Evolutionary conservation across 164 flowering plant species (phyloP).

Genomic region (Euptelea pleiosperma): DNA sequence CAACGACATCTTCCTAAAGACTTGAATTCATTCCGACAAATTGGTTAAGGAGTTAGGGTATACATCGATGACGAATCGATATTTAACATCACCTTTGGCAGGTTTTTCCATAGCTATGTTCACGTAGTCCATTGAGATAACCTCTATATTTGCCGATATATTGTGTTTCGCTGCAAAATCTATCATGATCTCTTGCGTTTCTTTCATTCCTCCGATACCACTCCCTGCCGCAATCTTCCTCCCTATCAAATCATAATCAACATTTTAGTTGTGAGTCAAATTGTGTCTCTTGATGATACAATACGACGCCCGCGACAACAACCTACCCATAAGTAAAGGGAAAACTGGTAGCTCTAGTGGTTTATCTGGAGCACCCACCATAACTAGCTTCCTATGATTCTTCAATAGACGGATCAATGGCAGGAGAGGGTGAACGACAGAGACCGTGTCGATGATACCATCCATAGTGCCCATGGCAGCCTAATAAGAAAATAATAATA

Average conservation of each 20-base stretch:
- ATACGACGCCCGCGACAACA: too few relatives aligned
- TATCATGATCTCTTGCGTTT: conserved; percentile 21
- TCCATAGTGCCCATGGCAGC: too few relatives aligned
- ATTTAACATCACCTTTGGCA: conserved; percentile 8
- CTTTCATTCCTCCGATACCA: conserved; percentile 11
- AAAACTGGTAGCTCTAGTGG: conserved; percentile 40
- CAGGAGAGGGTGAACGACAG: too few relatives aligned
- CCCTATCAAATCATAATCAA: conserved; percentile 4
- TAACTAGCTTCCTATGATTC: conserved; percentile 35
- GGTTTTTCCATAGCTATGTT: conserved; percentile 17
- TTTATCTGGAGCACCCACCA: conserved; percentile 40
- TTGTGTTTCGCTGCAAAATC: conserved; percentile 13
- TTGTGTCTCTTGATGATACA: too few relatives aligned
- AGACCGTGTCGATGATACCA: too few relatives aligned
- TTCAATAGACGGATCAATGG: conserved; percentile 35
- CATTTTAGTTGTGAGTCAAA: too few relatives aligned
- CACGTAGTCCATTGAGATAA: conserved; percentile 9
- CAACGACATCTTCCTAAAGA: neutral
- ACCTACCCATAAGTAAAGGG: conserved; percentile 36
- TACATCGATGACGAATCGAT: conserved; percentile 8
- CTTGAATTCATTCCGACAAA: neutral
- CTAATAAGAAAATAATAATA: conserved; percentile 15
- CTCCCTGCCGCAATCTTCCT: conserved; percentile 12
- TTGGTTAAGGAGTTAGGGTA: neutral
- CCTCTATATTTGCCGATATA: conserved; percentile 10